Evolutionary conservation across 768 basidiomycete species (phyloP).

Genomic region (Rhodotorula sphaerocarpa): DNA sequence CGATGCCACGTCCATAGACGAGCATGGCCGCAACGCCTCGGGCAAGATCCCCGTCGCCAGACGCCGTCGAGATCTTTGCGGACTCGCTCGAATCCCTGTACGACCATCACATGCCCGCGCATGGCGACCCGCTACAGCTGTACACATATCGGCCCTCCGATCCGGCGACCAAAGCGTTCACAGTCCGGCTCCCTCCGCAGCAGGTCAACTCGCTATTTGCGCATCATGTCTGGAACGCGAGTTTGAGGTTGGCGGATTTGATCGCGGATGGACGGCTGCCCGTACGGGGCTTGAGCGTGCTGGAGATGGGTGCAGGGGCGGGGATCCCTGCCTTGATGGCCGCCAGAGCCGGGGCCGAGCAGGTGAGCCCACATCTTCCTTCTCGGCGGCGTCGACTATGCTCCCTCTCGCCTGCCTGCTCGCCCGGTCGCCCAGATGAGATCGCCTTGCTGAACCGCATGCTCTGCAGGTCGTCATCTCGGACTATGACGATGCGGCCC

Average conservation of each 20-base stretch:
- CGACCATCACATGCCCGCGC: constrained; percentile 17
- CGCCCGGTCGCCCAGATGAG: too few species aligned
- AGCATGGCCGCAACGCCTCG: too few species aligned
- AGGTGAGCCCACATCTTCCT: neutral
- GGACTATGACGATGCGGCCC: constrained; percentile 19
- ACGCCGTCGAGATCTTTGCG: constrained; percentile 11
- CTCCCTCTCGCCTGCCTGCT: neutral
- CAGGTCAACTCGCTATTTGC: constrained; percentile 12
- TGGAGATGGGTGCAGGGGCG: constrained; percentile 5
- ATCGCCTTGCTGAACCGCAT: neutral
- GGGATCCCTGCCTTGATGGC: constrained; percentile 5
- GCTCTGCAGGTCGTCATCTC: constrained; percentile 4
- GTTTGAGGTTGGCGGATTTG: neutral
- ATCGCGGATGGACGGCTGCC: neutral
- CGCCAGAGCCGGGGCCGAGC: constrained; percentile 6
- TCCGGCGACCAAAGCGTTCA: neutral
- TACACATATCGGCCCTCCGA: constrained; percentile 11
- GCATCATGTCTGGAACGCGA: constrained; percentile 3
- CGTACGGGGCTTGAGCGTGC: neutral
- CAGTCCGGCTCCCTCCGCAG: constrained; percentile 22
- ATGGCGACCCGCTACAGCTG: constrained; percentile 13
- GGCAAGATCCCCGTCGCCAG: neutral
- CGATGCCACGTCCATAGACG: too few species aligned
- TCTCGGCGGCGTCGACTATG: too few species aligned
- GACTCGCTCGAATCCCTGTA: constrained; percentile 10